Conservation (phyloP, 306 rosid species). For the Malus asiatica region DNA sequence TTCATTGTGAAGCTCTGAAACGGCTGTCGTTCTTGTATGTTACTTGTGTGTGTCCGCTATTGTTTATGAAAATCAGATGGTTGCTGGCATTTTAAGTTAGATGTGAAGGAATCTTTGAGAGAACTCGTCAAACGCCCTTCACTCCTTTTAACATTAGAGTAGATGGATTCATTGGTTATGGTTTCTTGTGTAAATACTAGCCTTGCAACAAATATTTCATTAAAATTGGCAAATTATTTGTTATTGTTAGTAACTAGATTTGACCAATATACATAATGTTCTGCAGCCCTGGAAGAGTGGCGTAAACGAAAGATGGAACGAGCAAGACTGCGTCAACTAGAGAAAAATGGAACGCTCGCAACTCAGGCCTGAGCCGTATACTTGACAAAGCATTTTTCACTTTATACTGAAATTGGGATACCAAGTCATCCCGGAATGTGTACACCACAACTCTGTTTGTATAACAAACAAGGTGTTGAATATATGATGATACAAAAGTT, state of each 20-base stretch:
- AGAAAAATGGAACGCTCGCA: conserved; percentile 65
- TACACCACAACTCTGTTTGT: not conserved
- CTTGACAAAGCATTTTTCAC: not conserved
- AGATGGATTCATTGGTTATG: not conserved
- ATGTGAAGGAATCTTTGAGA: not conserved
- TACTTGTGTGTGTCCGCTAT: no score
- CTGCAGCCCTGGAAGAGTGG: conserved; percentile 95
- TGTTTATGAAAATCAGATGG: not conserved
- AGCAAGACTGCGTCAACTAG: conserved; percentile 71
- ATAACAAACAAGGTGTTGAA: not conserved
- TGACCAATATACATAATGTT: conserved; percentile 14
- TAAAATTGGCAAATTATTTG: not conserved
- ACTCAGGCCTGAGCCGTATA: conserved; percentile 35
- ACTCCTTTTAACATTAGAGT: not conserved
- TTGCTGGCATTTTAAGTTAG: not conserved
- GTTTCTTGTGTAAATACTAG: not conserved
- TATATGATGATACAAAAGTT: no score
- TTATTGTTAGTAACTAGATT: not conserved
- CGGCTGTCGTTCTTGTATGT: not conserved
- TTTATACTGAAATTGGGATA: not conserved
- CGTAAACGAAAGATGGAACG: conserved; percentile 95
- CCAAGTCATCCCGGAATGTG: not conserved
- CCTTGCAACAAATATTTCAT: not conserved
- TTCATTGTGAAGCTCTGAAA: not conserved
- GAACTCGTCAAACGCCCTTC: not conserved